These are phyloP conservation scores for Thelonectria blattea DNA, from an alignment of 2,329 filamentous ascomycete species.

Conservation along the genomic window DNA sequence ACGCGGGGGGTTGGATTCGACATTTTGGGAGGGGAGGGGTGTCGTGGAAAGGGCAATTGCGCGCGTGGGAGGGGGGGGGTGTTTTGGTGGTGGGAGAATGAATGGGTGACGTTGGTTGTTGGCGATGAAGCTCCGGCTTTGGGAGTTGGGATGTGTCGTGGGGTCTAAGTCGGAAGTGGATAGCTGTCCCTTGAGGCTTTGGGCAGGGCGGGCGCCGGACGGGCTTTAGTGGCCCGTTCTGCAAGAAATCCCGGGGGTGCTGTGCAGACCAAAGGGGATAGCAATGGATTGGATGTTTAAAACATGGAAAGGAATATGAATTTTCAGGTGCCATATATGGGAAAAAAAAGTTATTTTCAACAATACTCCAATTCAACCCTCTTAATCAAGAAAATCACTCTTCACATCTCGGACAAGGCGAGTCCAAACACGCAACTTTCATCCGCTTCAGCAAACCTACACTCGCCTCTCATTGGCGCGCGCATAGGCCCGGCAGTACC, in stretches of 20 bases:
- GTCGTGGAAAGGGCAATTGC: neutral
- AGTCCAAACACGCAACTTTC: neutral
- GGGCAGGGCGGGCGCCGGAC: neutral
- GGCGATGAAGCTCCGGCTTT: constrained; percentile 15
- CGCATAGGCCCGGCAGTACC: constrained; percentile 7
- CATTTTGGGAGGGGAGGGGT: constrained; percentile 36
- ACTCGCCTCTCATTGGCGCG: neutral
- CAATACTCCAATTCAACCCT: neutral
- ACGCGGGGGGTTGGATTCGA: constrained; percentile 58
- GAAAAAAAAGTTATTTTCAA: neutral
- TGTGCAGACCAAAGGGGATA: neutral
- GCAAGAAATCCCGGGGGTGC: neutral
- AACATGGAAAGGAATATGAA: too few species aligned
- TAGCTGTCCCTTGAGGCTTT: constrained; percentile 19
- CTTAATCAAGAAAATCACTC: neutral
- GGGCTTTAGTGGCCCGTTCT: constrained; percentile 1
- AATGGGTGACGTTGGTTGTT: constrained; percentile 6
- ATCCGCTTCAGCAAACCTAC: neutral
- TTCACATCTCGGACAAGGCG: neutral
- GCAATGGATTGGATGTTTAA: too few species aligned
- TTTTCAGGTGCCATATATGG: neutral
- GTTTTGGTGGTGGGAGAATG: neutral
- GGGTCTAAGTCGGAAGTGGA: constrained; percentile 6
- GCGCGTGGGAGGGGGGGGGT: constrained; percentile 12
- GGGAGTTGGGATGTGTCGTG: constrained; percentile 10